Base-by-base conservation (phyloP, 192 early-diverging fungal species). In the Powellomyces hirtus region DNA sequence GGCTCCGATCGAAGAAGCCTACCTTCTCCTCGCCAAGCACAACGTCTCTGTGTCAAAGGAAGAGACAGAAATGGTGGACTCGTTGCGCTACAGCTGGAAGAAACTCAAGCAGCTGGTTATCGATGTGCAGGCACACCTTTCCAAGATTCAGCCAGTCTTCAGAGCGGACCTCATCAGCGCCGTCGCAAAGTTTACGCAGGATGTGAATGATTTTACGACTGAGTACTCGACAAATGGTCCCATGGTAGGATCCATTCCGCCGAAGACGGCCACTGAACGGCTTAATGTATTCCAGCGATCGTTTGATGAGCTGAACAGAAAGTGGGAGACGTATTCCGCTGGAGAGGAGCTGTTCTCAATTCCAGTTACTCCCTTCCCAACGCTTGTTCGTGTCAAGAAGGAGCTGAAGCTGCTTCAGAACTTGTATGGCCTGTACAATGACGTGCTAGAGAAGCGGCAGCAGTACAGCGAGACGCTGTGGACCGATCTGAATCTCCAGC, bases 41-140 rank as follows among this genome's bases (percentile, higher is more conserved):
- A 81, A 75, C 55, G 81, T 88, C 27, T 52, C 73, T 7, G 86
- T 87, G 6, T 85, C 85, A 0, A 84, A 81, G 66, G 86, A 87
- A 71, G 86, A 87, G 58, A 87, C 84, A 4, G 86, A 87, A 71
- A 87, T 86, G 86, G 86, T 87, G 7, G 86, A 87, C 68, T 87
- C 86, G 0, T 63, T 87, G 14, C 79, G 84, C 18, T 87, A 87
- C 75, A 87, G 84, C 68, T 87, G 84, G 86, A 87, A 88, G 66
- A 88, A 88, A 70, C 72, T 88, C 6, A 87, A 87, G 68, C 68
- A 49, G 52, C 71, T 87, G 30, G 86, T 87, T 14, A 81, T 87
- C 66, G 86, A 88, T 35, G 78, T 82, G 14, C 86, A 88, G 70
- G 75, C 78, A 3, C 83, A 88, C 62, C 66, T 88, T 11, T 77